Conservation (phyloP, 2,329 filamentous ascomycete species). For the Elsinoe australis region DNA sequence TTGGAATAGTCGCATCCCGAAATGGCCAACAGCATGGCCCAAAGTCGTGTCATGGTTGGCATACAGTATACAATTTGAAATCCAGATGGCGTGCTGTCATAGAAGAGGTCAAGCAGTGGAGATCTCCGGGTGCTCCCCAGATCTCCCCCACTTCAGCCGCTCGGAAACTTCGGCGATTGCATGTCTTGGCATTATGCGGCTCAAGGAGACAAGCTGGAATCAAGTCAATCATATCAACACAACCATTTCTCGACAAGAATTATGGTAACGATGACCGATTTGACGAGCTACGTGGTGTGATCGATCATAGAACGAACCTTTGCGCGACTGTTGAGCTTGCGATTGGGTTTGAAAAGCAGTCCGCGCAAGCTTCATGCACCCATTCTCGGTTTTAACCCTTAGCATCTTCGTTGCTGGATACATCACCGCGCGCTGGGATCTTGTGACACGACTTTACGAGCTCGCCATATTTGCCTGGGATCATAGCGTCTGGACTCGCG, state of each 20-base stretch:
- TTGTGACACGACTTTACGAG: slow-evolving; percentile 94
- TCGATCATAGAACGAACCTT: too few relatives aligned
- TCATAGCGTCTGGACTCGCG: slow-evolving; percentile 88
- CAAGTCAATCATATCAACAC: too few relatives aligned
- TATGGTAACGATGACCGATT: too few relatives aligned
- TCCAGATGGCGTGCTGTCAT: slow-evolving; percentile 11
- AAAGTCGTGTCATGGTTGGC: too few relatives aligned
- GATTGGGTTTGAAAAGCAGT: too few relatives aligned
- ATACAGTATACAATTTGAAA: too few relatives aligned
- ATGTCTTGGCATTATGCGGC: slow-evolving; percentile 13
- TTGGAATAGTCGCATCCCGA: background rate
- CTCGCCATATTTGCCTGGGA: slow-evolving; percentile 96
- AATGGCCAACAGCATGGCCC: background rate
- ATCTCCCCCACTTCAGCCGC: background rate
- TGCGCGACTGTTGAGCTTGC: too few relatives aligned
- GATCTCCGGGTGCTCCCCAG: background rate
- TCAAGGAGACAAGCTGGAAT: background rate
- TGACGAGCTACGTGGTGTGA: too few relatives aligned
- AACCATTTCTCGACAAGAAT: too few relatives aligned
- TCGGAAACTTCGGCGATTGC: slow-evolving; percentile 1
- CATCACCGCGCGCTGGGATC: slow-evolving; percentile 97
- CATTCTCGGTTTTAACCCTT: slow-evolving; percentile 89
- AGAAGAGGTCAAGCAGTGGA: too few relatives aligned
- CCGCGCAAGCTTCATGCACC: slow-evolving; percentile 92
- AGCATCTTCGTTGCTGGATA: slow-evolving; percentile 99